Evolutionary conservation across 257 asterid genomes (phyloP).

Genomic region (Buddleja alternifolia): DNA sequence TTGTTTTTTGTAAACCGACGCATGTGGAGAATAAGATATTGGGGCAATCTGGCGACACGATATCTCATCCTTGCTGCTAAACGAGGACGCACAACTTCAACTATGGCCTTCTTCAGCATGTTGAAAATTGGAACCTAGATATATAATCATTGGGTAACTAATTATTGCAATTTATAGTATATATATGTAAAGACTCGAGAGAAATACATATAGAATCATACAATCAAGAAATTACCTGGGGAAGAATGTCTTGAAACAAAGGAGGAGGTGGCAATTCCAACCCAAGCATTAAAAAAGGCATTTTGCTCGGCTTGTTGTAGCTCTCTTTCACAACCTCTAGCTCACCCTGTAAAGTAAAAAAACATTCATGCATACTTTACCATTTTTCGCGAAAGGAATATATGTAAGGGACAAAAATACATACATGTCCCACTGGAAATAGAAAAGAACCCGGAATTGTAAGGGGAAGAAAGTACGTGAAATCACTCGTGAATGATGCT

Average conservation of each 20-base stretch:
- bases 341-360: conserved; percentile 84
- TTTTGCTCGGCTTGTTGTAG: conserved; percentile 61
- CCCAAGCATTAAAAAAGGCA: conserved; percentile 95
- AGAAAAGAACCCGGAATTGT: background rate
- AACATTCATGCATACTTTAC: conserved; percentile 26
- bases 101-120: conserved; percentile 84
- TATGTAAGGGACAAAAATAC: background rate
- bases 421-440: conserved; percentile 1
- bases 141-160: conserved; percentile 20
- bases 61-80: conserved; percentile 94
- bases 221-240: conserved; percentile 14
- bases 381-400: conserved; percentile 4
- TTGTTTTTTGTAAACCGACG: conserved; percentile 92
- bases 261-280: conserved; percentile 99
- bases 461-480: conserved; percentile 52
- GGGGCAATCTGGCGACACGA: conserved; percentile 83
- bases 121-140: conserved; percentile 92
- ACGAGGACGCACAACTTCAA: conserved; percentile 90
- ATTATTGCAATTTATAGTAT: background rate
- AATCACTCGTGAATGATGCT: conserved; percentile 92
- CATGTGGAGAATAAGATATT: conserved; percentile 82
- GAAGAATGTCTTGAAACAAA: conserved; percentile 68
- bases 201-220: conserved; percentile 12
- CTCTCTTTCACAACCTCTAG: conserved; percentile 85
- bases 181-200: conserved; percentile 12